A percentile compares a stretch with the other conserved stretches of the same genome.
Evolutionary conservation across 176 grass and related monocot species (phyloP).

Genomic region (barley (Hordeum vulgare)): DNA sequence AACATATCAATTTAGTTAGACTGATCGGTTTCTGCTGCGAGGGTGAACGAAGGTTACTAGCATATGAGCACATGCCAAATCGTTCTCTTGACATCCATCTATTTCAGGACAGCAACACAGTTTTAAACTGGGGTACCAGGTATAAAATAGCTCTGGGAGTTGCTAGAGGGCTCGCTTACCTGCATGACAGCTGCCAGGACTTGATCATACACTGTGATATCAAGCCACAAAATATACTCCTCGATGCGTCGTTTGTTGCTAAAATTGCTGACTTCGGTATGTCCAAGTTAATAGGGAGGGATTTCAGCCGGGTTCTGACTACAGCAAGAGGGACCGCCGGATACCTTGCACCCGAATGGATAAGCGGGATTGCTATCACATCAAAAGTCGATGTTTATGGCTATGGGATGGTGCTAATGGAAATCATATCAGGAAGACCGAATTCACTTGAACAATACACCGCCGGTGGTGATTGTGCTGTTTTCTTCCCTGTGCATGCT

Average conservation of each 20-base stretch:
- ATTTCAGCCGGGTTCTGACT: conserved; percentile 4
- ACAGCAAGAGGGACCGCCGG: not conserved
- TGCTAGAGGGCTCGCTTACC: conserved; percentile 39
- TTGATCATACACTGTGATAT: conserved; percentile 28
- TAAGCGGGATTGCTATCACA: not conserved
- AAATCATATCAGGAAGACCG: conserved; percentile 8
- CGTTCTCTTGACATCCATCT: conserved; percentile 36
- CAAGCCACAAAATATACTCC: conserved; percentile 21
- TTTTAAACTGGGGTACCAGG: conserved; percentile 29
- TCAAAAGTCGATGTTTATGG: conserved; percentile 9
- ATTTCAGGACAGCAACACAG: not conserved
- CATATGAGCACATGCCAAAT: conserved; percentile 47
- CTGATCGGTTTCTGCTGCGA: conserved; percentile 48
- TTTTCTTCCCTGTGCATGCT: conserved; percentile 32
- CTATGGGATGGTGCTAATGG: conserved; percentile 11
- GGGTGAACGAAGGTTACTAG: conserved; percentile 29
- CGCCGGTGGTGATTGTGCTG: not conserved
- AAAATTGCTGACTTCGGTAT: conserved; percentile 28
- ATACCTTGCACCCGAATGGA: conserved; percentile 11
- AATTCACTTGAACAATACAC: not conserved
- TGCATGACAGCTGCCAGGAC: conserved; percentile 43
- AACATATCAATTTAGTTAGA: conserved; percentile 52
- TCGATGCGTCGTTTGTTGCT: not conserved
- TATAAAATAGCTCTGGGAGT: conserved; percentile 42
- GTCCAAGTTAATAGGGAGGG: conserved; percentile 10